These are phyloP conservation scores for Sambucus nigra DNA, from an alignment of 129 eudicot species.

Conservation along the genomic window DNA sequence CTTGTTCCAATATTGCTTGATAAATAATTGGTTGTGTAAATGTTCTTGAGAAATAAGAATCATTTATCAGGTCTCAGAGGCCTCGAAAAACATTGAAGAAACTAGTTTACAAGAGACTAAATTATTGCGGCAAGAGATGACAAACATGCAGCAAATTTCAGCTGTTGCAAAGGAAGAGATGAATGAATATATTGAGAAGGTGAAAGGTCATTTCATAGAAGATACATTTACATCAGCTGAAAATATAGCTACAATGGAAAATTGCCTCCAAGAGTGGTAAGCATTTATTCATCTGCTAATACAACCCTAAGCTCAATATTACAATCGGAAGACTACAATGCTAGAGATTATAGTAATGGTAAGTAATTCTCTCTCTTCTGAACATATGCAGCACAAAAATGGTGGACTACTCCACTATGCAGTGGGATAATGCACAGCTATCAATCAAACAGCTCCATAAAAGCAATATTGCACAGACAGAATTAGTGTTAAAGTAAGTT, in stretches of 20 bases:
- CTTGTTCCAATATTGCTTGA: not conserved
- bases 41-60: slow-evolving; percentile 6
- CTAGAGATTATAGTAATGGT: not conserved
- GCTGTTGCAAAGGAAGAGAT: slow-evolving; percentile 37
- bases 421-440: slow-evolving; percentile 42
- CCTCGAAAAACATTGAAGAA: slow-evolving; percentile 43
- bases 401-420: slow-evolving; percentile 32
- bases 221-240: slow-evolving; percentile 37
- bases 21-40: not conserved
- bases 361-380: not conserved
- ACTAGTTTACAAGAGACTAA: slow-evolving; percentile 36
- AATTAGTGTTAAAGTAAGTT: slow-evolving; percentile 38
- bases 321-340: too few relatives aligned
- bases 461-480: slow-evolving; percentile 29
- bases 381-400: slow-evolving; percentile 34
- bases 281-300: slow-evolving; percentile 3
- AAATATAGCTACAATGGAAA: slow-evolving; percentile 36
- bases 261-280: slow-evolving; percentile 66
- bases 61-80: slow-evolving; percentile 59
- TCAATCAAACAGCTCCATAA: slow-evolving; percentile 28
- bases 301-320: not conserved
- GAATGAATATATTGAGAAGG: slow-evolving; percentile 41
- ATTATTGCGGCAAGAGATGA: slow-evolving; percentile 33
- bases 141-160: slow-evolving; percentile 51
- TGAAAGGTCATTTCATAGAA: slow-evolving; percentile 42